Percentiles rank a stretch among this genome's conserved stretches.
These are phyloP conservation scores for Penicillium ochrochloron DNA, from an alignment of 495 filamentous ascomycete genomes.

Conservation along the genomic window DNA sequence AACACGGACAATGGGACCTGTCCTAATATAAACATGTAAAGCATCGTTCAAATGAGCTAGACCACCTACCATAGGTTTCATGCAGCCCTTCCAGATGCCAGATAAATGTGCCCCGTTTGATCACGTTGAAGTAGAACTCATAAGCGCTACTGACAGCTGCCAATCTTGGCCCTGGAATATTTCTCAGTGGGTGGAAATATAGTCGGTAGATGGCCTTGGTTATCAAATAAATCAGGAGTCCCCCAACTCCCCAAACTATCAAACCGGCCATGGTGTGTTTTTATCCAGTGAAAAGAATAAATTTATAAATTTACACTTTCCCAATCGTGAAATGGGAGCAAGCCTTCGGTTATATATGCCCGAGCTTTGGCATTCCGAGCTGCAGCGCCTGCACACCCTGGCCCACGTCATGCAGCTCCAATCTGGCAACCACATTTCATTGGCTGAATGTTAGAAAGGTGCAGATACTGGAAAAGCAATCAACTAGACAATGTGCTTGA, in stretches of 20 bases:
- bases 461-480: background rate
- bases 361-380: background rate
- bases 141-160: slow-evolving; percentile 55
- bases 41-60: background rate
- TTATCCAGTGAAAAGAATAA: background rate
- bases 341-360: background rate
- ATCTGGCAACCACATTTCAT: background rate
- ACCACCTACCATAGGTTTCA: slow-evolving; percentile 48
- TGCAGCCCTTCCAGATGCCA: slow-evolving; percentile 53
- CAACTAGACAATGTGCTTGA: background rate
- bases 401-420: background rate
- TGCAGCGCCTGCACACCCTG: background rate
- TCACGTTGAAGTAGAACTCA: slow-evolving; percentile 56
- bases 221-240: slow-evolving; percentile 21
- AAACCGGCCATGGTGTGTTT: slow-evolving; percentile 14
- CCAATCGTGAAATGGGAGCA: background rate
- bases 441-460: background rate
- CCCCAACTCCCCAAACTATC: slow-evolving; percentile 13
- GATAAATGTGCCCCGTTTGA: slow-evolving; percentile 42
- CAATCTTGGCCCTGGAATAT: slow-evolving; percentile 49
- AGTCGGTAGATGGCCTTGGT: slow-evolving; percentile 47
- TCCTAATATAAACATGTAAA: background rate
- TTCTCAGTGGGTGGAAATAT: slow-evolving; percentile 53
- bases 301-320: background rate
- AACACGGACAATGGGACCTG: slow-evolving; percentile 57